A percentile compares a stretch with the other conserved stretches of the same genome.
Evolutionary conservation across 169 alveolate species (phyloP).

Genomic region (Cryptosporidium baileyi): DNA sequence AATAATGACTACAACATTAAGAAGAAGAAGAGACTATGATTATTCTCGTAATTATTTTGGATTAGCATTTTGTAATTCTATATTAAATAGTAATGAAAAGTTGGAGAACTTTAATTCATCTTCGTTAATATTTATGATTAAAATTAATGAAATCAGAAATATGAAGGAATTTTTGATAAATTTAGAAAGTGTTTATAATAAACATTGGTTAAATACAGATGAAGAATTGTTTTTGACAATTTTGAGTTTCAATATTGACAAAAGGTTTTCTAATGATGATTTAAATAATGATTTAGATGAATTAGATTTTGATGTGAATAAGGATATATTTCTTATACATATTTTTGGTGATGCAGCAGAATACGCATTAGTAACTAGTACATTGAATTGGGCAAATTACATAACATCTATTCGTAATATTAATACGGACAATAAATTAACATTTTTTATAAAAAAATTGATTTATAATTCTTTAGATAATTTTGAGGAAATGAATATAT

Average conservation of each 20-base stretch:
- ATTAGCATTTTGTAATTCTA: neutral
- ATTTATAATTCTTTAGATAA: neutral
- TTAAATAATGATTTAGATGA: neutral
- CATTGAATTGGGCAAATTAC: slow-evolving; percentile 22
- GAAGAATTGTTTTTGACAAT: slow-evolving; percentile 30
- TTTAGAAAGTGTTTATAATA: neutral
- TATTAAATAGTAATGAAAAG: neutral
- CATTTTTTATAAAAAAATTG: neutral
- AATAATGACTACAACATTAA: slow-evolving; percentile 19
- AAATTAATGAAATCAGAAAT: neutral
- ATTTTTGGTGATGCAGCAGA: slow-evolving; percentile 4
- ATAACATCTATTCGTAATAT: no score
- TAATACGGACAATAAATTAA: no score
- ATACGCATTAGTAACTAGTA: slow-evolving; percentile 29
- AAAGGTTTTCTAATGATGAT: neutral
- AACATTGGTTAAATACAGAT: slow-evolving; percentile 11
- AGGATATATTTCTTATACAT: slow-evolving; percentile 22
- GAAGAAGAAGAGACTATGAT: slow-evolving; percentile 26
- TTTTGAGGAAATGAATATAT: neutral
- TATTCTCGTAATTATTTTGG: slow-evolving; percentile 31
- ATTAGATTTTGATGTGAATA: no score
- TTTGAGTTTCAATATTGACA: slow-evolving; percentile 5
- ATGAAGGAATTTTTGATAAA: neutral
- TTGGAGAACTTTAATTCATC: slow-evolving; percentile 1
- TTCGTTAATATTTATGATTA: slow-evolving; percentile 4